These are phyloP conservation scores for Gaillardinia entomophila DNA, from an alignment of 805 yeast species.

Conservation along the genomic window DNA sequence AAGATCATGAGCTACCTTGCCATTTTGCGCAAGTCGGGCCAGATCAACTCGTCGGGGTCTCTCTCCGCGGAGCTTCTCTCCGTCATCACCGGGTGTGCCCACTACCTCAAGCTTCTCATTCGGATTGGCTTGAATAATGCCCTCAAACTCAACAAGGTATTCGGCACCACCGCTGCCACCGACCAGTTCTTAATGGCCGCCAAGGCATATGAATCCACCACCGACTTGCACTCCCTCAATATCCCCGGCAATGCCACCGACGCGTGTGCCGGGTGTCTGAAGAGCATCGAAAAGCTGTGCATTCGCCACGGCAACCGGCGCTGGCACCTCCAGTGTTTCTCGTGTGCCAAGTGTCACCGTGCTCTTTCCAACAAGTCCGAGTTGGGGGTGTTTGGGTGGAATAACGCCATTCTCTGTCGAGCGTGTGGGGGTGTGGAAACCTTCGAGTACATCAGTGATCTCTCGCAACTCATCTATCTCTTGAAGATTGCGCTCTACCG, in stretches of 20 bases:
- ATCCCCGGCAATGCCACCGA: constrained; percentile 66
- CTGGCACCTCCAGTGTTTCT: constrained; percentile 80
- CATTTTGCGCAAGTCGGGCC: constrained; percentile 58
- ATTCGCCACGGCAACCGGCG: constrained; percentile 52
- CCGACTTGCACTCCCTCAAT: constrained; percentile 23
- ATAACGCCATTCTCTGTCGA: constrained; percentile 48
- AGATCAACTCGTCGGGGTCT: constrained; percentile 31
- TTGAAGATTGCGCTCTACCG: constrained; percentile 80
- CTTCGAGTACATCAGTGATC: constrained; percentile 58
- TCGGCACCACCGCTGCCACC: constrained; percentile 55
- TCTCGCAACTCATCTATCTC: constrained; percentile 69
- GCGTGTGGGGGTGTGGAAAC: constrained; percentile 49
- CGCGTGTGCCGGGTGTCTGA: constrained; percentile 62
- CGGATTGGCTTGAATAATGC: constrained; percentile 77
- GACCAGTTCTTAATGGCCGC: constrained; percentile 56
- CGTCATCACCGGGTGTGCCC: constrained; percentile 87
- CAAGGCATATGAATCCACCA: constrained; percentile 23
- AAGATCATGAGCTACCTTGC: constrained; percentile 88
- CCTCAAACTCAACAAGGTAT: constrained; percentile 54
- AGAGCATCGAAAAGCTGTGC: constrained; percentile 84
- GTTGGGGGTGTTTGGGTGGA: constrained; percentile 43
- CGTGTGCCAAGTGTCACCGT: constrained; percentile 55
- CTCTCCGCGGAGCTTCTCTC: constrained; percentile 66
- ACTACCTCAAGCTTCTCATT: constrained; percentile 79
- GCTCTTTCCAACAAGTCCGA: constrained; percentile 21